phyloP scores from a whole-genome alignment of 768 basidiomycete species.

The Russula foetens region DNA sequence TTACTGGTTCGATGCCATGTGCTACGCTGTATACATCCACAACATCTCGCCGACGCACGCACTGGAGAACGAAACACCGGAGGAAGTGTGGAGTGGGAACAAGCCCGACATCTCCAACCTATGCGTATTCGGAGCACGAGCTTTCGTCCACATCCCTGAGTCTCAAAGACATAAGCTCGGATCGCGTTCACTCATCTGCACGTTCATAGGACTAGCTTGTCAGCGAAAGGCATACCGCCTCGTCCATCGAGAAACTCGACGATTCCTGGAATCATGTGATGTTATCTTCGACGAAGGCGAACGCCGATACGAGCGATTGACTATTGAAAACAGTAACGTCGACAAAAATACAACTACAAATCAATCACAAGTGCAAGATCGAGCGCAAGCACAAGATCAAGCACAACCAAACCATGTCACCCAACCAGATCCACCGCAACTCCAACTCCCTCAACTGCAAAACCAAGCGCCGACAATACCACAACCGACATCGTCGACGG shows the following conservation, averaged over 20 bases:
- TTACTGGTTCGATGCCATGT: constrained; percentile 20
- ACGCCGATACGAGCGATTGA: neutral
- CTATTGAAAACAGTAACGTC: neutral
- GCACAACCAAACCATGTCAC: too few relatives aligned
- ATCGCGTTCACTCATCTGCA: constrained; percentile 9
- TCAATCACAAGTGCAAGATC: too few relatives aligned
- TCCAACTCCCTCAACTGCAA: too few relatives aligned
- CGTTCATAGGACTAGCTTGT: constrained; percentile 15
- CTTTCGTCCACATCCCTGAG: constrained; percentile 10
- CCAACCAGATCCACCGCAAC: too few relatives aligned
- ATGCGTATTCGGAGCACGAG: constrained; percentile 12
- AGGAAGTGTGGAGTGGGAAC: neutral
- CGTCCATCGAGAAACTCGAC: constrained; percentile 2
- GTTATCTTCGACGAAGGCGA: constrained; percentile 17
- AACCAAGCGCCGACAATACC: too few relatives aligned
- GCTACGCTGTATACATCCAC: constrained; percentile 16
- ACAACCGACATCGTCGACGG: too few relatives aligned
- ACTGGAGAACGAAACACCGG: constrained; percentile 18
- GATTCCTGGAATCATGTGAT: constrained; percentile 6
- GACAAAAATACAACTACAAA: neutral
- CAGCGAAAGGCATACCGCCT: constrained; percentile 15
- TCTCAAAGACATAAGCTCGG: constrained; percentile 14
- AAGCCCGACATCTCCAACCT: constrained; percentile 15
- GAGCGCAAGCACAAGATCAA: too few relatives aligned
- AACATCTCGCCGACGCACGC: constrained; percentile 11